phyloP scores from a whole-genome alignment of 495 filamentous ascomycete genomes.

The Jackrogersella multiformis region DNA sequence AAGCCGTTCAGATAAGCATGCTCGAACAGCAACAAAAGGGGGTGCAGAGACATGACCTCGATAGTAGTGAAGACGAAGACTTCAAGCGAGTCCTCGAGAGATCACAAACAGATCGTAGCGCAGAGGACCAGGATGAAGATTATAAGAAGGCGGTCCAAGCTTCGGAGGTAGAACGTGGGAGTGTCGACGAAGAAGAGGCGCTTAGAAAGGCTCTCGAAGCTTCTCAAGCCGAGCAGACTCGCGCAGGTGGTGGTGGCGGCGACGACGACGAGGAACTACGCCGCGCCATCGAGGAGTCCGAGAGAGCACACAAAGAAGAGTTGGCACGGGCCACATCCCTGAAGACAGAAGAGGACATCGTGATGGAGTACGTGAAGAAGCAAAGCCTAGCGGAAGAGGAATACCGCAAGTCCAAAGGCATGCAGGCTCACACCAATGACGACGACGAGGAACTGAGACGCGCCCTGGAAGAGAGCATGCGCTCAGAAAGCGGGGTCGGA shows the following conservation, averaged over 20 bases:
- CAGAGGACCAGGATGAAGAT: conserved; percentile 21
- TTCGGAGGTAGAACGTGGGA: conserved; percentile 34
- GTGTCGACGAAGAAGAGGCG: conserved; percentile 55
- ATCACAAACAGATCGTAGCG: conserved; percentile 30
- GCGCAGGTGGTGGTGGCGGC: conserved; percentile 10
- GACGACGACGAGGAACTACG: conserved; percentile 58
- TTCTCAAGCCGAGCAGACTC: conserved; percentile 46
- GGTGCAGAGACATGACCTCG: conserved; percentile 51
- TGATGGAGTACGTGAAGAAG: conserved; percentile 80
- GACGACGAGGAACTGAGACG: conserved; percentile 56
- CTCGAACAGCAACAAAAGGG: conserved; percentile 49
- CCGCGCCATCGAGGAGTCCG: conserved; percentile 59
- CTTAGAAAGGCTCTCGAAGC: conserved; percentile 57
- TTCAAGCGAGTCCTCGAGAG: conserved; percentile 44
- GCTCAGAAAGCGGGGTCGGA: conserved; percentile 9
- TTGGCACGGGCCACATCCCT: conserved; percentile 53
- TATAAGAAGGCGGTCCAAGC: conserved; percentile 47
- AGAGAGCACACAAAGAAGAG: conserved; percentile 50
- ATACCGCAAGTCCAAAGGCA: conserved; percentile 48
- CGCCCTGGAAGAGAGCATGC: conserved; percentile 61
- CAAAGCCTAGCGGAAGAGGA: conserved; percentile 76
- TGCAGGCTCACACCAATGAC: conserved; percentile 23
- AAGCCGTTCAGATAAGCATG: conserved; percentile 66
- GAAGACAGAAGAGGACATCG: conserved; percentile 73
- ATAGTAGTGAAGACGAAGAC: conserved; percentile 50